Base-by-base conservation (phyloP, 2,329 filamentous ascomycete species). In the Epichloe typhina region DNA sequence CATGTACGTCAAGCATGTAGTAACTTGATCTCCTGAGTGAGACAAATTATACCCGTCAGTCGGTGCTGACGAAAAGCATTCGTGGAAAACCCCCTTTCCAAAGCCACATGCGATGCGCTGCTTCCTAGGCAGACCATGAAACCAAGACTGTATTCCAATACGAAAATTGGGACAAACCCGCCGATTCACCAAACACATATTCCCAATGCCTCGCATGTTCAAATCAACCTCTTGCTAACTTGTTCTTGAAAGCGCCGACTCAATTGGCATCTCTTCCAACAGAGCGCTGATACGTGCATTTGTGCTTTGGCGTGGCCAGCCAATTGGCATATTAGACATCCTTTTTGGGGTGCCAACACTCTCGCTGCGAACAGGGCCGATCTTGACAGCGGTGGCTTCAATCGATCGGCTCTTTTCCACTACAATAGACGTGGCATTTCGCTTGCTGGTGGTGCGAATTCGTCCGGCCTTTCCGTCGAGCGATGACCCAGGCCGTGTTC, bases 321-420 rank as follows among this genome's bases (percentile, higher is more conserved):
- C 67, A 7, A 62, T 55, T 1, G 67, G 66, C 67, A 68, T 68
- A 35, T 58, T 67, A 8, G 66, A 67, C 12, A 57, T 38, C 40
- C 64, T 62, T 41, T 61, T 13, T 7, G 59, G 57, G 2, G 37
- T 39, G 12, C 46, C 53, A 6, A 41, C 44, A n/a, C 50, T 57
- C 41, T 56, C 50, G n/a, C 52, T 57, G 19, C 58, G 56, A 8
- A 59, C 49, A 5, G 52, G 54, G 3, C 55, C 59, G n/a, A 59
- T 49, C 8, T 49, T 47, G 6, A 62, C 49, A 0, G 57, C 45
- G 3, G 54, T 44, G 13, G 51, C 45, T 33, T 54, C 54, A 3
- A 50, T 42, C 13, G 52, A 31, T 13, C 57, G 51, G 15, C 55
- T 59, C 19, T 55, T 59, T 3, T 58, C 57, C 40, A 42, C 5